Evolutionary conservation across 208 protist species (phyloP).

Genomic region (Acanthamoeba healyi): DNA sequence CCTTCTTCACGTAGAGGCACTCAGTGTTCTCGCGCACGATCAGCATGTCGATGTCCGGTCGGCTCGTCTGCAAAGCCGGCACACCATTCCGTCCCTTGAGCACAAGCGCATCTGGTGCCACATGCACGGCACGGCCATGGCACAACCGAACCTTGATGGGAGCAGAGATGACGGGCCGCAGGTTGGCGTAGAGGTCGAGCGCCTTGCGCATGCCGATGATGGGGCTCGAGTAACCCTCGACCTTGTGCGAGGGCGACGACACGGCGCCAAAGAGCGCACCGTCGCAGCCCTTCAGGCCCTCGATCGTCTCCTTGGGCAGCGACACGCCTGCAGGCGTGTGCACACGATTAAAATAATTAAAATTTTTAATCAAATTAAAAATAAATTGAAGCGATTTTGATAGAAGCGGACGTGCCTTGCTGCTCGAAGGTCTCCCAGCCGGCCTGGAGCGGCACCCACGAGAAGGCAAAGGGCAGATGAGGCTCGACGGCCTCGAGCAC

Average conservation of each 20-base stretch:
- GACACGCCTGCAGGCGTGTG: conserved; percentile 65
- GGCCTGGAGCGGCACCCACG: conserved; percentile 17
- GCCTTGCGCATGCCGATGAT: conserved; percentile 84
- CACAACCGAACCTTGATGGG: conserved; percentile 49
- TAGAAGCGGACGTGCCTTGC: neutral
- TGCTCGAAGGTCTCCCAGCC: conserved; percentile 74
- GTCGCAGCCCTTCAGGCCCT: conserved; percentile 71
- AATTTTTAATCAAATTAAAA: neutral
- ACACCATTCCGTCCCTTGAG: neutral
- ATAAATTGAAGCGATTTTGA: neutral
- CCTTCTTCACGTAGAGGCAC: conserved; percentile 85
- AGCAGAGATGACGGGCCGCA: conserved; percentile 80
- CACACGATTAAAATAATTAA: neutral
- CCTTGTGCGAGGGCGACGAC: conserved; percentile 78
- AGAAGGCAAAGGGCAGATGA: conserved; percentile 18
- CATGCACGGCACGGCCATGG: neutral
- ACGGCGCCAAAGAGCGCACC: conserved; percentile 84
- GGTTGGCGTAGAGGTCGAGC: conserved; percentile 85
- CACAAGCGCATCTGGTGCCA: too few species aligned
- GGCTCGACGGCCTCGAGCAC: conserved; percentile 47
- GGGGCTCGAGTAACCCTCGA: conserved; percentile 81
- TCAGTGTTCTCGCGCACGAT: conserved; percentile 87
- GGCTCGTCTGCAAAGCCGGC: conserved; percentile 6
- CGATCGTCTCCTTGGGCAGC: conserved; percentile 80
- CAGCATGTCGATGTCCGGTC: conserved; percentile 75